Evolutionary conservation across 805 yeast genomes (phyloP).

Genomic region (Candida nitratophila): DNA sequence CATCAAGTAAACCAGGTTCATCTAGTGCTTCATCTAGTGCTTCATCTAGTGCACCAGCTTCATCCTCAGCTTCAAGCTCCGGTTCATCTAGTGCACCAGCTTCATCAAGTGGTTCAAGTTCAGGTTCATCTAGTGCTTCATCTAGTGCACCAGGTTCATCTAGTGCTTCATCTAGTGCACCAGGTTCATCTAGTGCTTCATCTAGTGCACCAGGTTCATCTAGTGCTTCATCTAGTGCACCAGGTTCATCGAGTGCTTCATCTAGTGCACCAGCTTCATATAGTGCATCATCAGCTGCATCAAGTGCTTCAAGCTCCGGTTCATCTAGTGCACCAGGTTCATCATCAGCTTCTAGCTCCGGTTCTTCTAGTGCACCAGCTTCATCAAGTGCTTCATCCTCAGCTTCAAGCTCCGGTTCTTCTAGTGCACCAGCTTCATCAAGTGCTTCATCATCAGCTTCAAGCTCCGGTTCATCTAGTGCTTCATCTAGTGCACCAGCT

Average conservation of each 20-base stretch:
- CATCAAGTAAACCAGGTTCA: not conserved
- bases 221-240: too few species aligned
- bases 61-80: not conserved
- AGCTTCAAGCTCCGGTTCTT: not conserved
- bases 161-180: too few species aligned
- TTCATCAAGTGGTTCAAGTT: not conserved
- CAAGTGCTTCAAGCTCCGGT: not conserved
- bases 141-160: not conserved
- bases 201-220: too few species aligned
- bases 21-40: not conserved
- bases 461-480: not conserved
- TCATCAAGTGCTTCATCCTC: not conserved
- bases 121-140: not conserved
- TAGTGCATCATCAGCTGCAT: not conserved
- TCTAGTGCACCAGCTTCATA: not conserved
- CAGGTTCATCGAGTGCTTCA: too few species aligned
- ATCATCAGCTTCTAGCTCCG: not conserved
- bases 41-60: not conserved
- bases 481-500: too few species aligned
- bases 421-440: not conserved
- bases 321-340: not conserved
- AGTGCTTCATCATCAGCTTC: too few species aligned
- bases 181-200: too few species aligned
- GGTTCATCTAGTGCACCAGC: not conserved
- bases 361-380: not conserved